Percentiles rank a stretch among this genome's conserved stretches.
These are phyloP conservation scores for Dryas integrifolia DNA, from an alignment of 331 rosid genomes.

Conservation along the genomic window DNA sequence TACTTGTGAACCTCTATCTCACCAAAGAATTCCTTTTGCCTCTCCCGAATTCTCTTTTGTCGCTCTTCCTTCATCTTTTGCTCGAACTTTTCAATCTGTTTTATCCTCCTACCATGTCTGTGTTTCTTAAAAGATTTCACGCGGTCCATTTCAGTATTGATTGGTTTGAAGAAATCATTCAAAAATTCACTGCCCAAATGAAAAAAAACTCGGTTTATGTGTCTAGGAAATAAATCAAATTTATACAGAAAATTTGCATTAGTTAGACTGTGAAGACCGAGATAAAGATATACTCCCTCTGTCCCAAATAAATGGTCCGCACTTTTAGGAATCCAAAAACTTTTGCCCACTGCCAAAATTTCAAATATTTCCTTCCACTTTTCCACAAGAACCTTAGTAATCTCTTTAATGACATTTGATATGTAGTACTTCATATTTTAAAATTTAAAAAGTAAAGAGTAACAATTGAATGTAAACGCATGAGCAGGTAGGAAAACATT, in stretches of 20 bases:
- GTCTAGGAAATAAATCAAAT: conserved; percentile 14
- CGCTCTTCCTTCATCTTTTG: conserved; percentile 99
- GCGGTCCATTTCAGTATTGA: conserved; percentile 72
- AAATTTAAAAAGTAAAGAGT: background rate
- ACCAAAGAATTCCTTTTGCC: conserved; percentile 93
- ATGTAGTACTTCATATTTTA: background rate
- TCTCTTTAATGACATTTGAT: background rate
- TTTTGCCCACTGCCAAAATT: background rate
- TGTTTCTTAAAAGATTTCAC: conserved; percentile 79
- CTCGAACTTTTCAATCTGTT: conserved; percentile 90
- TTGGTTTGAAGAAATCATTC: conserved; percentile 87
- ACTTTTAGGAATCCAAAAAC: background rate
- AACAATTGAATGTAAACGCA: background rate
- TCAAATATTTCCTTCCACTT: background rate
- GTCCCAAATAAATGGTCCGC: background rate
- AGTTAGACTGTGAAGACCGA: background rate
- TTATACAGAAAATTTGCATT: background rate
- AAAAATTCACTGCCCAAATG: conserved; percentile 72
- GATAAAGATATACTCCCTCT: background rate
- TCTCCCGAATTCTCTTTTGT: conserved; percentile 92
- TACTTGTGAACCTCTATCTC: conserved; percentile 99
- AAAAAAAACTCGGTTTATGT: conserved; percentile 30
- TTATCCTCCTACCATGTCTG: conserved; percentile 94
- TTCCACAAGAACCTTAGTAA: background rate
- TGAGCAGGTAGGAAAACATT: conserved; percentile 4